A percentile compares a stretch with the other conserved stretches of the same genome.
phyloP scores from a whole-genome alignment of 768 basidiomycete genomes.

The Cystobasidium onofrii region DNA sequence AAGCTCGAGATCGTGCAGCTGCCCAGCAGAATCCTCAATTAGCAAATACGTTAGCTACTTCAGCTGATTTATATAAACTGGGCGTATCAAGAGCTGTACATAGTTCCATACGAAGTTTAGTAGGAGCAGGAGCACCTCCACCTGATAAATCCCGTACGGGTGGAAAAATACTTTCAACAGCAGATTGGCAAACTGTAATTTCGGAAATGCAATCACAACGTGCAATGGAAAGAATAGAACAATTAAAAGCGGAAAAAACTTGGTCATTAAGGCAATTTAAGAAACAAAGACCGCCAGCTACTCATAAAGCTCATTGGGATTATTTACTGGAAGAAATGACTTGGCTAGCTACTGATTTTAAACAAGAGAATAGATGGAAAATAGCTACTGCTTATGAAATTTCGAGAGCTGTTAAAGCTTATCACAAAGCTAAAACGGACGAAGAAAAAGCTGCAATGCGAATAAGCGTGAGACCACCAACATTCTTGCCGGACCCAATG shows the following conservation, averaged over 20 bases:
- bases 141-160: slow-evolving; percentile 24
- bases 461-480: slow-evolving; percentile 41
- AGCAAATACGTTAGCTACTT: neutral
- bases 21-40: slow-evolving; percentile 2
- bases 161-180: neutral
- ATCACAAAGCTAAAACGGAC: slow-evolving; percentile 67
- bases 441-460: slow-evolving; percentile 54
- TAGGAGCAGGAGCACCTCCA: slow-evolving; percentile 21
- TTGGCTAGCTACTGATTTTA: slow-evolving; percentile 94
- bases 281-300: slow-evolving; percentile 73
- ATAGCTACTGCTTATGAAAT: slow-evolving; percentile 71
- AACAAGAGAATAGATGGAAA: slow-evolving; percentile 91
- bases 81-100: slow-evolving; percentile 5
- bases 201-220: slow-evolving; percentile 37
- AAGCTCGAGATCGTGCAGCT: slow-evolving; percentile 15
- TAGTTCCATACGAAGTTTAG: neutral
- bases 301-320: slow-evolving; percentile 84
- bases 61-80: slow-evolving; percentile 23
- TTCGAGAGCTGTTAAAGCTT: slow-evolving; percentile 72
- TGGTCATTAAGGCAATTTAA: slow-evolving; percentile 96
- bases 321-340: slow-evolving; percentile 95
- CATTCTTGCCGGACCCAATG: slow-evolving; percentile 57
- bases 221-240: slow-evolving; percentile 74
- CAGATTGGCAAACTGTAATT: slow-evolving; percentile 32
- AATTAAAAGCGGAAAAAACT: slow-evolving; percentile 63